Evolutionary conservation across 163 green algal species (phyloP), one percentile per base, ranked within the genome.

Genomic region (Scenedesmus sp.): DNA sequence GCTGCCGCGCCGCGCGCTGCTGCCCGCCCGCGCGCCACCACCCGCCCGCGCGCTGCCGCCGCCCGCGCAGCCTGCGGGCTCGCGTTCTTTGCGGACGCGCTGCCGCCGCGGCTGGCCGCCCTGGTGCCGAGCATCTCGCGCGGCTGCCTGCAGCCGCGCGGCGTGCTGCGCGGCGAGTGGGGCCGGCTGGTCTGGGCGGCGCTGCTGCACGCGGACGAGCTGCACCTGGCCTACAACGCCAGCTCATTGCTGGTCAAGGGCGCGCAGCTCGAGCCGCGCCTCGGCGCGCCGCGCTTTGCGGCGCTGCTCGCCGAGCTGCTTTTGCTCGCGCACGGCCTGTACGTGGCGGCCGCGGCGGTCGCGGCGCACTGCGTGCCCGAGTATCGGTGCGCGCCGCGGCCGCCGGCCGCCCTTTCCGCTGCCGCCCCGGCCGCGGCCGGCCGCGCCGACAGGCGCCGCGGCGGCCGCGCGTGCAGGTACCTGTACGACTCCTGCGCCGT

Each of bases 221-320:
- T 75, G 22, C 92, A 96, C 75, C 64, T 96, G 1, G 90, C 84
- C 70, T 95, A 93, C 83, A 96, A 97, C 84, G 92, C 95, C 89
- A 77, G 62, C 0, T 93, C 87, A 2, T 60, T 97, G 4, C 56
- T 95, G 5, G 94, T 86, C 82, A 97, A 97, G 90, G 91, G 92
- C 14, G 75, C 82, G 15, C 83, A 91, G 70, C 79, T 97, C 67
- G 92, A 96, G 85, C 80, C 78, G 7, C 74, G 51, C 2, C 56
- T 92, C 29, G 92, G 92, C 22, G 80, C 69, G n/a, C 2, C 39
- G 3, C 17, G 33, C 2, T 96, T 94, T 75, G 47, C 67, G 0
- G 57, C 42, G 3, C 80, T 96, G 47, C 44, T 94, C 1, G 75
- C 47, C 0, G 88, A 94, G 83, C 85, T 96, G 72, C 81, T 91